phyloP scores from a whole-genome alignment of 225 moss, liverwort and hornwort species.

The Straminergon stramineum region DNA sequence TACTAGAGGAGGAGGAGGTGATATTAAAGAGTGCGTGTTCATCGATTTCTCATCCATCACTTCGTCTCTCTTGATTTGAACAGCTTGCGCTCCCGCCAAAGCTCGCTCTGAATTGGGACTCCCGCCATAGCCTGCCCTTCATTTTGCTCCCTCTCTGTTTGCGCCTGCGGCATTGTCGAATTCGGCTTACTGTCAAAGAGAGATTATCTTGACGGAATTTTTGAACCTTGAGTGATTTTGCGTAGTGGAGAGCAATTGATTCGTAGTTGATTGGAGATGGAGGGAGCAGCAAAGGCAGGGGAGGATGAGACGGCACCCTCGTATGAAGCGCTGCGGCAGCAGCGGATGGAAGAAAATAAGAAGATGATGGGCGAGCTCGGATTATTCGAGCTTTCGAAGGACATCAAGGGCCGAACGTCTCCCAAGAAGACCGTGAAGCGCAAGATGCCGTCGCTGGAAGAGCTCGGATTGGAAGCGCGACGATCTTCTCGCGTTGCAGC shows the following conservation, averaged over 20 bases:
- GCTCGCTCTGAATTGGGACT: neutral
- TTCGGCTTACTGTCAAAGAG: neutral
- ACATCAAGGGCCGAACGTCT: neutral
- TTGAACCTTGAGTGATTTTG: neutral
- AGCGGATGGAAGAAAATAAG: constrained; percentile 48
- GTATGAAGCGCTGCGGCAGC: constrained; percentile 30
- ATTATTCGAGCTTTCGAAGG: constrained; percentile 14
- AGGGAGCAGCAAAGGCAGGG: neutral
- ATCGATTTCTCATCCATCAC: neutral
- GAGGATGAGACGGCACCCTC: neutral
- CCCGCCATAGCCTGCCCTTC: neutral
- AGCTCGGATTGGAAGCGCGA: constrained; percentile 18
- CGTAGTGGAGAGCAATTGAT: neutral
- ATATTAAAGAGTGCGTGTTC: neutral
- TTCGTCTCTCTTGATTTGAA: neutral
- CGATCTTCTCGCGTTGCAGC: constrained; percentile 45
- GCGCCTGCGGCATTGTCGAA: neutral
- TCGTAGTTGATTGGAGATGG: neutral
- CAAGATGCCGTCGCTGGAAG: constrained; percentile 13
- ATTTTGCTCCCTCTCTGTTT: neutral
- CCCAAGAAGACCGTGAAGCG: constrained; percentile 21
- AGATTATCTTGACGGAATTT: neutral
- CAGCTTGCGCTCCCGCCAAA: neutral
- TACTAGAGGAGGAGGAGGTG: neutral
- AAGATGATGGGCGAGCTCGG: constrained; percentile 41